Evolutionary conservation across 163 green algal genomes (phyloP).

Genomic region (Chlamydomonas reinhardtii): DNA sequence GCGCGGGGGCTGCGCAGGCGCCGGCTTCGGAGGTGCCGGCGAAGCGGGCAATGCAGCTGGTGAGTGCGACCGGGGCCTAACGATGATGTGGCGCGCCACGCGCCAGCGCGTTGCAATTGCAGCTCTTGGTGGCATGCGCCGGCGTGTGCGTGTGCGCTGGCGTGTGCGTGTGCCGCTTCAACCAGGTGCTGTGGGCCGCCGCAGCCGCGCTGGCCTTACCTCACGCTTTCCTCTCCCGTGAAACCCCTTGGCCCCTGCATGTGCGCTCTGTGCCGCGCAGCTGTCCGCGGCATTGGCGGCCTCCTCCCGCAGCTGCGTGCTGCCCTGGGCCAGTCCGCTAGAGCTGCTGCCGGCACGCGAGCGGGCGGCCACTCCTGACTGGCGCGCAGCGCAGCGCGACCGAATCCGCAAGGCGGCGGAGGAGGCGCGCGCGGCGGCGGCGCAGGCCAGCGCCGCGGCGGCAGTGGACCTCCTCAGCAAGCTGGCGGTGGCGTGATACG

Average conservation of each 20-base stretch:
- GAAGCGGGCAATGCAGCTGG: background rate
- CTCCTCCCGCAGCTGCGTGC: background rate
- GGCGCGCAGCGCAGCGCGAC: conserved; percentile 7
- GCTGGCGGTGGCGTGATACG: background rate
- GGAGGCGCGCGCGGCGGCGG: conserved; percentile 26
- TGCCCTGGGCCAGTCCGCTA: conserved; percentile 8
- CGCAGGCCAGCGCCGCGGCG: conserved; percentile 10
- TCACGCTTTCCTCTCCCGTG: no score
- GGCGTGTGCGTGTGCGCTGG: no score
- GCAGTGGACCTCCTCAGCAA: conserved; percentile 30
- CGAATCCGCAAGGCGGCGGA: conserved; percentile 28
- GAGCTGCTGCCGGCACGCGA: background rate
- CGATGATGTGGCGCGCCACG: no score
- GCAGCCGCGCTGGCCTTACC: no score
- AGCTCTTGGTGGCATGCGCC: no score
- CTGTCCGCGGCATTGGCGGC: conserved; percentile 2
- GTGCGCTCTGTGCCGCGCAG: no score
- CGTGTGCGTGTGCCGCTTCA: no score
- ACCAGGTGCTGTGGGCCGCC: no score
- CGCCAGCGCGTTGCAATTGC: no score
- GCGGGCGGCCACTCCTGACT: conserved; percentile 21
- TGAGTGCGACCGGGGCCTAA: background rate
- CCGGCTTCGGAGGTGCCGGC: no score
- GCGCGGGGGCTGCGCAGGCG: background rate
- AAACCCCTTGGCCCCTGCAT: no score